Evolutionary conservation across 2,329 filamentous ascomycete genomes (phyloP).

Genomic region (Colletotrichum sp.): DNA sequence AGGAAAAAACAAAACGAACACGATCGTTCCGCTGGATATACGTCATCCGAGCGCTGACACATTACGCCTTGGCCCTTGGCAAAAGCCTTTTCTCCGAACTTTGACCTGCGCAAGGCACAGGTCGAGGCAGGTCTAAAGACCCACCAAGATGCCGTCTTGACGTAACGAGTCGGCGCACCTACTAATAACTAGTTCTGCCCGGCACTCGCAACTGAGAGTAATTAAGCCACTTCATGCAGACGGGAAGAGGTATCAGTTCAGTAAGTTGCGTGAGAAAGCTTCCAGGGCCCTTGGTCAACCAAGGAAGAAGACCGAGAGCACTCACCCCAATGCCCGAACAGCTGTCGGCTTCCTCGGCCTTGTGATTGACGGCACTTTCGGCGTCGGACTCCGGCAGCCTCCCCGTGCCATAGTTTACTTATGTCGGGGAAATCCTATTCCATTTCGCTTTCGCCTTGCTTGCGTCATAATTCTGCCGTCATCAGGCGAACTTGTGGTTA

Average conservation of each 20-base stretch:
- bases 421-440: neutral
- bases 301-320: neutral
- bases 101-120: neutral
- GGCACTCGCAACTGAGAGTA: neutral
- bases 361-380: neutral
- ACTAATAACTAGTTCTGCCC: neutral
- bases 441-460: neutral
- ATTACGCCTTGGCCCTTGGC: neutral
- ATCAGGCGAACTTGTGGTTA: neutral
- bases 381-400: neutral
- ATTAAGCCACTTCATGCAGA: neutral
- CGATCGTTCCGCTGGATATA: neutral
- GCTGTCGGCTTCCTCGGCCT: neutral
- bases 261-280: neutral
- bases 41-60: neutral
- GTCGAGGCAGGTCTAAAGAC: neutral
- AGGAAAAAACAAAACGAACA: neutral
- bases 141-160: neutral
- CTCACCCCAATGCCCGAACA: neutral
- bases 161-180: neutral
- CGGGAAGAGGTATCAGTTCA: neutral
- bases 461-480: neutral
- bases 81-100: neutral
- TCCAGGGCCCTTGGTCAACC: neutral
- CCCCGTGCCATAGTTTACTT: neutral